Conservation (phyloP, 2,329 filamentous ascomycete genomes). For the Helicocarpus griseus region DNA sequence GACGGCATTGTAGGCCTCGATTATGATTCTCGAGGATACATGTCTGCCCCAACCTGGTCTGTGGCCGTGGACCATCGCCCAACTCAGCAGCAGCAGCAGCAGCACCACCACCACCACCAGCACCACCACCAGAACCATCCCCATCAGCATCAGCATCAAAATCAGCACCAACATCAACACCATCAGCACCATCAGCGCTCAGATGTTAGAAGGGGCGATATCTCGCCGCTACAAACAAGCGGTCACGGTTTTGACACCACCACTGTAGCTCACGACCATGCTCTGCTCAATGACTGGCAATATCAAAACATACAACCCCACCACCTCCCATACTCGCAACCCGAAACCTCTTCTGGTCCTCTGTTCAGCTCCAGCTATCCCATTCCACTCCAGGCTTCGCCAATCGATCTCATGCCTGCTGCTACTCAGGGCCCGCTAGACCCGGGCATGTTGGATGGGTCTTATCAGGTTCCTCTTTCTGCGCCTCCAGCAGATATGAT, state of each 20-base stretch:
- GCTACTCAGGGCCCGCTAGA: slow-evolving; percentile 55
- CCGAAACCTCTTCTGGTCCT: slow-evolving; percentile 47
- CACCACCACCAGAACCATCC: neutral
- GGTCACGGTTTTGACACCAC: slow-evolving; percentile 35
- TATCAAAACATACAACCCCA: slow-evolving; percentile 33
- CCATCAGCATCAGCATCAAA: slow-evolving; percentile 4
- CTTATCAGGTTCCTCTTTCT: slow-evolving; percentile 44
- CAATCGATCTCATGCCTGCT: slow-evolving; percentile 48
- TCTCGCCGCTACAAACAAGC: slow-evolving; percentile 35
- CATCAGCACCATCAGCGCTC: slow-evolving; percentile 19
- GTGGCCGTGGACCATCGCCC: slow-evolving; percentile 32
- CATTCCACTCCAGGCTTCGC: slow-evolving; percentile 34
- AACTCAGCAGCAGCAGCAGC: neutral
- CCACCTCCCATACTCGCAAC: slow-evolving; percentile 30
- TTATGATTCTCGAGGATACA: slow-evolving; percentile 39
- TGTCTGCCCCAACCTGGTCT: slow-evolving; percentile 34
- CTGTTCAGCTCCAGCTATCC: slow-evolving; percentile 49
- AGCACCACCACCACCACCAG: neutral
- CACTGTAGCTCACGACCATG: slow-evolving; percentile 34
- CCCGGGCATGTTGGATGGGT: slow-evolving; percentile 51
- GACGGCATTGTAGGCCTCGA: slow-evolving; percentile 40
- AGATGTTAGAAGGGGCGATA: slow-evolving; percentile 30
- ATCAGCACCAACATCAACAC: neutral
- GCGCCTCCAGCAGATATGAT: slow-evolving; percentile 53
- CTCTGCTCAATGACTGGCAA: slow-evolving; percentile 38